A percentile compares a stretch with the other conserved stretches of the same genome.
Conservation (phyloP, 768 basidiomycete genomes). For the Phylloporus sp. region DNA sequence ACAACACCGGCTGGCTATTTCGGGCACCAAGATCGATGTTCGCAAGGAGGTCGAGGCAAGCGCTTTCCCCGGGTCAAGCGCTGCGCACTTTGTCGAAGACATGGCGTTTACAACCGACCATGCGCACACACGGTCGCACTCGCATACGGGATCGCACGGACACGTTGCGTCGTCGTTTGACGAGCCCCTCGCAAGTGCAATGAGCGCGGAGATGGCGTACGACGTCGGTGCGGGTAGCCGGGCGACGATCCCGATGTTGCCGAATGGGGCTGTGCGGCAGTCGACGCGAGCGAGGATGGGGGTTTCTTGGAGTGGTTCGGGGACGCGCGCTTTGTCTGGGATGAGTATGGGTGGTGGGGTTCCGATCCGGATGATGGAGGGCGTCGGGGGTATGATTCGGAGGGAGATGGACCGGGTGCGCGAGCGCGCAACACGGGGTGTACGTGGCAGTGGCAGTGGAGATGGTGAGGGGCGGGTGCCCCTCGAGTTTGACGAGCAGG, state of each 20-base stretch:
- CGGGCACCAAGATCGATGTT: slow-evolving; percentile 61
- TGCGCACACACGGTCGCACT: slow-evolving; percentile 2
- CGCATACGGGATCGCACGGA: slow-evolving; percentile 37
- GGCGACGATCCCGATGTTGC: slow-evolving; percentile 64
- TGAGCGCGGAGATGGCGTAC: slow-evolving; percentile 60
- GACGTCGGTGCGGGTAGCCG: slow-evolving; percentile 35
- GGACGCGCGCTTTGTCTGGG: slow-evolving; percentile 16
- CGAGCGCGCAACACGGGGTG: not conserved
- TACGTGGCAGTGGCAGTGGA: not conserved
- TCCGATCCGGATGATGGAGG: slow-evolving; percentile 59
- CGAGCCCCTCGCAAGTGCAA: slow-evolving; percentile 72
- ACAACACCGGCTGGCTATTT: slow-evolving; percentile 55
- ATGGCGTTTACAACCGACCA: slow-evolving; percentile 9
- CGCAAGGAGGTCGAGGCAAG: slow-evolving; percentile 68
- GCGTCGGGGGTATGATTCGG: slow-evolving; percentile 52
- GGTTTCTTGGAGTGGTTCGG: slow-evolving; percentile 13
- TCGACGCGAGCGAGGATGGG: not conserved
- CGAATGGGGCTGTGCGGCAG: slow-evolving; percentile 53
- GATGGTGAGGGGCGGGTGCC: slow-evolving; percentile 25
- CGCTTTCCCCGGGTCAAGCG: slow-evolving; percentile 36
- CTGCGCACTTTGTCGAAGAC: slow-evolving; percentile 25
- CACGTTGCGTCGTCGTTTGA: slow-evolving; percentile 53
- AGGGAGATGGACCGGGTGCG: slow-evolving; percentile 42
- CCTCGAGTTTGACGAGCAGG: slow-evolving; percentile 64
- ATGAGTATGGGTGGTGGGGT: slow-evolving; percentile 27